Evolutionary conservation across 345 rosid species (phyloP), one percentile per base, ranked within the genome.

Genomic region (Mercurialis annua): DNA sequence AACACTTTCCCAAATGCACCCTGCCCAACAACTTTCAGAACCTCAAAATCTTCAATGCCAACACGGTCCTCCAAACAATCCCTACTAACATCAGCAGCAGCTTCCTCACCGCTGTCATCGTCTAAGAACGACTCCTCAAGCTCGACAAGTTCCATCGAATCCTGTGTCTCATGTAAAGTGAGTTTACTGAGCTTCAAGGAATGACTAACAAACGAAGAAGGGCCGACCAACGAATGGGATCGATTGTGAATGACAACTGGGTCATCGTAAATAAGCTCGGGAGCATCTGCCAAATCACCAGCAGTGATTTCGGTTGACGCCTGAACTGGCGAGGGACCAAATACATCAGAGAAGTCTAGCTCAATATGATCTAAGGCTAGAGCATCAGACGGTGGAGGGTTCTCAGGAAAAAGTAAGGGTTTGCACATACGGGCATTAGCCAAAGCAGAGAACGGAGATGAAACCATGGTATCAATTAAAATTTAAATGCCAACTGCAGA

Each of bases 1-100:
- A 54, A 91, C 27, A 94, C 99, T 84, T 85, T 94, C 64, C 90
- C 99, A 82, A 94, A 94, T 62, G 96, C 92, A 78, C 99, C 99
- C 78, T 83, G 81, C 74, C 99, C 99, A 62, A 91, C 97, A 55
- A 94, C 87, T 67, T 85, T 94, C 82, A 94, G 53, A 74, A 82
- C 78, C 80, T 94, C 96, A 77, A 94, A 94, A 73, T 94, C 92
- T 11, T 89, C 96, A 76, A 89, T 83, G 52, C 89, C 88, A 36
- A 94, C 80, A 63, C 33, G 38, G 33, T 60, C 75, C 68, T 75
- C 72, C 65, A 63, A 55, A 30, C 68, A 62, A 36, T 58, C 70
- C 26, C 53, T 78, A 72, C 65, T 54, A 50, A 33, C 47, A 63
- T 68, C 64, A 62, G 75, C 73, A 26, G 44, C 53, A 71, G 54